Percentiles rank a stretch among this genome's conserved stretches.
Evolutionary conservation across 1,284 basidiomycete genomes (phyloP).

Genomic region (Pyrrhoderma noxium): DNA sequence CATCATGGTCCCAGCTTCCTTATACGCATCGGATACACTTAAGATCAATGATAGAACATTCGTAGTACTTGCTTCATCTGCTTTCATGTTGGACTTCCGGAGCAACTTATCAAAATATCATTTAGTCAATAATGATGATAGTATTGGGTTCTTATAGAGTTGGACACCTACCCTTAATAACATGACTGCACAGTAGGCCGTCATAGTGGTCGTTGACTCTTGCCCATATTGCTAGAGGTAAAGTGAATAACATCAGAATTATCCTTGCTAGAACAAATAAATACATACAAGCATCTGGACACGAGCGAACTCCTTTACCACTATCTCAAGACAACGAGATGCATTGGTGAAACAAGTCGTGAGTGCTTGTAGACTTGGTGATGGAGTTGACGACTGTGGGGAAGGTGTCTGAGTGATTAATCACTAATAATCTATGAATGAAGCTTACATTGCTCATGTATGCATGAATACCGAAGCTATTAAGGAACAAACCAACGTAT

Average conservation of each 20-base stretch:
- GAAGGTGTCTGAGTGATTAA: slow-evolving; percentile 1
- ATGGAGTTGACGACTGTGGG: slow-evolving; percentile 30
- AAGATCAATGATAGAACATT: slow-evolving; percentile 59
- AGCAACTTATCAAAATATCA: slow-evolving; percentile 41
- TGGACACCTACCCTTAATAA: slow-evolving; percentile 56
- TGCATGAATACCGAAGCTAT: slow-evolving; percentile 69
- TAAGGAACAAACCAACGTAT: slow-evolving; percentile 71
- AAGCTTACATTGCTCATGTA: slow-evolving; percentile 45
- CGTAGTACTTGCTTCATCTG: slow-evolving; percentile 48
- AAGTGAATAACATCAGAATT: neutral
- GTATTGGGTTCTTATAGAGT: neutral
- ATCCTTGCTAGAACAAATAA: neutral
- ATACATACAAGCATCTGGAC: slow-evolving; percentile 63
- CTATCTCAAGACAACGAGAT: slow-evolving; percentile 57
- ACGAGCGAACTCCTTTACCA: slow-evolving; percentile 64
- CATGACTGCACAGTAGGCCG: slow-evolving; percentile 74
- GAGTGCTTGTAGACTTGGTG: slow-evolving; percentile 60
- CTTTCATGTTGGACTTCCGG: slow-evolving; percentile 48
- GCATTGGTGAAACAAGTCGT: slow-evolving; percentile 66
- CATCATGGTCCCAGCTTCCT: slow-evolving; percentile 56
- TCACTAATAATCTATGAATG: neutral
- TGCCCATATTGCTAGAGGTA: slow-evolving; percentile 63
- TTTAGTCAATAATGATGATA: neutral
- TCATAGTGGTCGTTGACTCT: slow-evolving; percentile 76
- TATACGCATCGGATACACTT: slow-evolving; percentile 66